Evolutionary conservation across 2,329 filamentous ascomycete species (phyloP).

Genomic region (Fusarium veterinarium): DNA sequence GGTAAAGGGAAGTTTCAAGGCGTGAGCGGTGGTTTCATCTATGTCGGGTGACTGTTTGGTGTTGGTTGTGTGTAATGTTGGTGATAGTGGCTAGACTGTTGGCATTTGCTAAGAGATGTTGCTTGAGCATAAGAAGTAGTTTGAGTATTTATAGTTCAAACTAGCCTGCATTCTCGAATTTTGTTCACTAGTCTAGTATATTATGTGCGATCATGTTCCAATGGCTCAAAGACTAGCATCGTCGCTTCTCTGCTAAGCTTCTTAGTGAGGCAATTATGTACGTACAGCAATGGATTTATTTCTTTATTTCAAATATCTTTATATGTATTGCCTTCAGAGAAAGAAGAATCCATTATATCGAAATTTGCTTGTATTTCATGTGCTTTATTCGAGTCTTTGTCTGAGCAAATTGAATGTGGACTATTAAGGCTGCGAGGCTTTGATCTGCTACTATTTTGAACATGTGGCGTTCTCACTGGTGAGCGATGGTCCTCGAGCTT

Average conservation of each 20-base stretch:
- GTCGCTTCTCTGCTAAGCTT: background rate
- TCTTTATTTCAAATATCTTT: background rate
- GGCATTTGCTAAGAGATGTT: background rate
- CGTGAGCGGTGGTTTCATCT: background rate
- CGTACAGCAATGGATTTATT: background rate
- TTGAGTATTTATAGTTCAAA: background rate
- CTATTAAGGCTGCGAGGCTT: no score
- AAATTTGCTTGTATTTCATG: background rate
- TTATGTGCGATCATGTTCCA: background rate
- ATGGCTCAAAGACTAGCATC: background rate
- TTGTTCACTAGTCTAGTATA: background rate
- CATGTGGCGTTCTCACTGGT: background rate
- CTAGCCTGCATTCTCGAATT: background rate
- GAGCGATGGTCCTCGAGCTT: background rate
- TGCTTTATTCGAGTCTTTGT: background rate
- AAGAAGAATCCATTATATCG: background rate
- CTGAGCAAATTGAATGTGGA: no score
- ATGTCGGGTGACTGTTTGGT: background rate
- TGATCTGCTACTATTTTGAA: no score
- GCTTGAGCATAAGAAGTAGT: background rate
- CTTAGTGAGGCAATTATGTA: no score
- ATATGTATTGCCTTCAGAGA: background rate
- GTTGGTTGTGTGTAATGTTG: no score
- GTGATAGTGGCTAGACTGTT: no score
- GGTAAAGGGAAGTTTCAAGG: background rate